Evolutionary conservation across 768 basidiomycete species (phyloP).

Genomic region (Gautieria morchelliformis): DNA sequence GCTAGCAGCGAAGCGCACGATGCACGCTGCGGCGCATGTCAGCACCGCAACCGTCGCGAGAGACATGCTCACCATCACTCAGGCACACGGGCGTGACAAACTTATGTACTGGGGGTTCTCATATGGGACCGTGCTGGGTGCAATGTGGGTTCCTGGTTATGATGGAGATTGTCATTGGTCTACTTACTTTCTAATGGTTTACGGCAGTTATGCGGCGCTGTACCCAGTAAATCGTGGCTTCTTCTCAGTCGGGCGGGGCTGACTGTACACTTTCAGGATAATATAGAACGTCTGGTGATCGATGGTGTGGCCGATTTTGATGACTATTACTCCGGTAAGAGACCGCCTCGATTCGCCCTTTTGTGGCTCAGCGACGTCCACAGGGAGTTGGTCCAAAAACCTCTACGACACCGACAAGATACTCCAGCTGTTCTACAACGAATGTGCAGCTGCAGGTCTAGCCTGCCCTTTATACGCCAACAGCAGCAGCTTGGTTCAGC

Average conservation of each 20-base stretch:
- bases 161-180: neutral
- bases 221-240: conserved; percentile 15
- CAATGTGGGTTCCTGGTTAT: conserved; percentile 7
- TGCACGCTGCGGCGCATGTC: conserved; percentile 15
- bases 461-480: conserved; percentile 15
- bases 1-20: neutral
- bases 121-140: conserved; percentile 9
- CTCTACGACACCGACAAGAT: conserved; percentile 17
- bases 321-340: neutral
- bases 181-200: neutral
- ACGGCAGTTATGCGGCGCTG: conserved; percentile 20
- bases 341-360: neutral
- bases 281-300: conserved; percentile 23
- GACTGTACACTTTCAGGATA: conserved; percentile 13
- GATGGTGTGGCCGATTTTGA: conserved; percentile 17
- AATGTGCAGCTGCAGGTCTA: conserved; percentile 19
- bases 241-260: no score
- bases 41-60: conserved; percentile 20
- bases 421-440: conserved; percentile 10
- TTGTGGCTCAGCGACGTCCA: neutral
- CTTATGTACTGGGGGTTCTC: conserved; percentile 23
- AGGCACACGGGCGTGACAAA: conserved; percentile 20
- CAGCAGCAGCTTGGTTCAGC: conserved; percentile 12
- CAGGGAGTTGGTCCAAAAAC: conserved; percentile 14
- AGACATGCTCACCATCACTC: conserved; percentile 23